Evolutionary conservation across 1,284 basidiomycete genomes (phyloP).

Genomic region (Laetiporus sulphureus): DNA sequence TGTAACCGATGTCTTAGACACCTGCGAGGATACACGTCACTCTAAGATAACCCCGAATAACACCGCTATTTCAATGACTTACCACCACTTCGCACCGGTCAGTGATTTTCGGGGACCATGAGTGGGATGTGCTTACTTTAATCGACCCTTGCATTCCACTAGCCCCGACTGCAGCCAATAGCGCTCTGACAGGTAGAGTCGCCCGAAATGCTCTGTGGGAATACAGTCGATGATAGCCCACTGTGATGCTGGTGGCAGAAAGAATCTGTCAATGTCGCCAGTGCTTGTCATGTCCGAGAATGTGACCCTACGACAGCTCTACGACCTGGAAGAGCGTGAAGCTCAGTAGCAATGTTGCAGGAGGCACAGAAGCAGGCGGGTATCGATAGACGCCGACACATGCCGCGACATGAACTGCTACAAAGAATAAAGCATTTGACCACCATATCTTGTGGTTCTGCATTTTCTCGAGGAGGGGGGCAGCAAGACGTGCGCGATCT

Average conservation of each 20-base stretch:
- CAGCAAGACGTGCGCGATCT: no score
- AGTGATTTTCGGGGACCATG: no score
- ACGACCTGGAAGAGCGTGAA: conserved; percentile 65
- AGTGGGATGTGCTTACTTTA: conserved; percentile 32
- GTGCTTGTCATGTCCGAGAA: no score
- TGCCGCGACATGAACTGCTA: conserved; percentile 56
- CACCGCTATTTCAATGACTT: conserved; percentile 4
- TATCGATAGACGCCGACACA: conserved; percentile 43
- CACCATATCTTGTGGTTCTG: no score
- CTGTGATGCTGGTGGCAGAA: conserved; percentile 45
- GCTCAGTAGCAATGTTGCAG: conserved; percentile 43
- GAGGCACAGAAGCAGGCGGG: conserved; percentile 40
- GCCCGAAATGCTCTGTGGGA: conserved; percentile 70
- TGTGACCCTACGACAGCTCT: conserved; percentile 52
- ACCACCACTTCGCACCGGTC: conserved; percentile 26
- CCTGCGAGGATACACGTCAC: conserved; percentile 32
- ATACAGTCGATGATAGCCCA: conserved; percentile 75
- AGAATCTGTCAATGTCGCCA: neutral
- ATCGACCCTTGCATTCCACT: conserved; percentile 65
- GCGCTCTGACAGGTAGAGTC: conserved; percentile 43
- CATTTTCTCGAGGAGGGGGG: no score
- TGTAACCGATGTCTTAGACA: conserved; percentile 70
- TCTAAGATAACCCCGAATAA: neutral
- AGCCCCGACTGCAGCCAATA: conserved; percentile 60
- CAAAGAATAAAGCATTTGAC: conserved; percentile 64